Evolutionary conservation across 768 basidiomycete genomes (phyloP), one percentile per base, ranked within the genome.

Genomic region (Leccinum disarticulatum): DNA sequence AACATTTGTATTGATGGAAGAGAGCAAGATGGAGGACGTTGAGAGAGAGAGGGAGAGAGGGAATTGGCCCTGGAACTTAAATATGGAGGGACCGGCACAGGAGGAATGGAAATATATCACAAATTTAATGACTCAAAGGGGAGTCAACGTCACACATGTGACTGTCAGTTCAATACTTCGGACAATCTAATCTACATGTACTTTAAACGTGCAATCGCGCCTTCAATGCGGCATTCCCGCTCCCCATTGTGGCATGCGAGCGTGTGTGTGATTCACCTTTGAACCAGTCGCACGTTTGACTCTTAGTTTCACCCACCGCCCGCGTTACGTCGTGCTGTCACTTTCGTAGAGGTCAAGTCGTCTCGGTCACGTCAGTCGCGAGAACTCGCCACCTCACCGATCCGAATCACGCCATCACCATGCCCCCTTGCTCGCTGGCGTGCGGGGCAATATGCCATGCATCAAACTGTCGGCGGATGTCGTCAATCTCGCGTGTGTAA

Each of bases 1-100:
- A 88, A 90, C 89, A 91, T 91, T 66, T 66, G 68, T 58, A 61
- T 57, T 53, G 41, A 19, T 43, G 41, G n/a, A 19, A 43, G 47
- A 15, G 35, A 30, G 14, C n/a, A 25, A 17, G 66, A 55, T 41
- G 57, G 33, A 55, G 57, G 68, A 61, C 56, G 70, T 58, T 61
- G 63, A 51, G 31, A 63, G 65, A 61, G 62, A 62, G 41, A 62
- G n/a, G 66, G 50, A 52, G 56, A 33, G 61, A 56, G 41, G 10
- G 41, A 41, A 41, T 9, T 49, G 52, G 57, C 57, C 48, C 38
- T 57, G 60, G 61, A 52, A 67, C 67, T 73, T 73, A 73, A 75
- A 73, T 73, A 73, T 68, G 68, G 70, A 61, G 63, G 63, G 17
- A n/a, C 41, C 71, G 57, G 72, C 74, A 75, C 73, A 72, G 72